phyloP scores from a whole-genome alignment of 2,329 filamentous ascomycete genomes.

The Xylaria sp. region DNA sequence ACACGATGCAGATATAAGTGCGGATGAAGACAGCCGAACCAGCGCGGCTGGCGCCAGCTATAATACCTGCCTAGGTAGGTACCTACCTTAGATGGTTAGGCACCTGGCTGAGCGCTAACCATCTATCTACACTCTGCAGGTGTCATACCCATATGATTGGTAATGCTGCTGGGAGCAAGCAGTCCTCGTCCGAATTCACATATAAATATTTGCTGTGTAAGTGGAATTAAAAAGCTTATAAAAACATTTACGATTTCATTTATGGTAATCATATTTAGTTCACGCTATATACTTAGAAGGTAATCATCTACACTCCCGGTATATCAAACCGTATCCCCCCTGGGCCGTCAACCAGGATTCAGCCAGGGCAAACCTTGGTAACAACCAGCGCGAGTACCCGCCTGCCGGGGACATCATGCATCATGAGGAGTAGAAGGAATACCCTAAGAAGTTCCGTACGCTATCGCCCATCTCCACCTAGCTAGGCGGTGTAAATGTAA shows the following conservation, averaged over 20 bases:
- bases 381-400: neutral
- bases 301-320: neutral
- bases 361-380: neutral
- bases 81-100: neutral
- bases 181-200: too few species aligned
- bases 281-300: too few species aligned
- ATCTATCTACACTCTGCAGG: too few species aligned
- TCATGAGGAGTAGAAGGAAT: too few species aligned
- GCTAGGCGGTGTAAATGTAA: neutral
- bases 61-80: neutral
- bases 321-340: neutral
- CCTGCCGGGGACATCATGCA: neutral
- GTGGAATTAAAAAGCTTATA: too few species aligned
- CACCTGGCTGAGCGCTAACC: neutral
- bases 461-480: neutral
- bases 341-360: neutral
- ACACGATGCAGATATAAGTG: neutral
- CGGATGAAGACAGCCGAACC: neutral
- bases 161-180: neutral
- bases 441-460: neutral
- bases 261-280: neutral
- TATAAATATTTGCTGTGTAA: too few species aligned
- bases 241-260: too few species aligned
- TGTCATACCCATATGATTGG: neutral
- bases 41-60: neutral